phyloP scores from a whole-genome alignment of 495 filamentous ascomycete genomes.

The Aspergillus diversus region DNA sequence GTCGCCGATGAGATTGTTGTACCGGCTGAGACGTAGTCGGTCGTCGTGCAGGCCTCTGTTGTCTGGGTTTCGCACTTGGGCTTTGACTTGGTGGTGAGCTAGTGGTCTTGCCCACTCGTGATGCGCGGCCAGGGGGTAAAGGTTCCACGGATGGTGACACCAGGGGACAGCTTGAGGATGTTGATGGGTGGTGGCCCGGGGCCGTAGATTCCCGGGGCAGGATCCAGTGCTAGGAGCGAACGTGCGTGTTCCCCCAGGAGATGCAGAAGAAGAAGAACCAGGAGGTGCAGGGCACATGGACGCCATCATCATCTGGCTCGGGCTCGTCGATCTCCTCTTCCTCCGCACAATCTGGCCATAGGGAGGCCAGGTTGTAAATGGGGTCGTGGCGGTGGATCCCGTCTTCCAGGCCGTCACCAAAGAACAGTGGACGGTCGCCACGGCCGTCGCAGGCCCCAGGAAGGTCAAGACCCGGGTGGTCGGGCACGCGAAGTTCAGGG shows the following conservation, averaged over 20 bases:
- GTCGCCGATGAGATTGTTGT: background rate
- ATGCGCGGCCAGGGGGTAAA: background rate
- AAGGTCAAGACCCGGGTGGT: background rate
- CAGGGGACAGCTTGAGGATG: background rate
- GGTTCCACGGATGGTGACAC: background rate
- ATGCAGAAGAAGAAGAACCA: slow-evolving; percentile 2
- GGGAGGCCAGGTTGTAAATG: background rate
- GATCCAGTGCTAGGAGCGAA: background rate
- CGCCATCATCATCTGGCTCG: background rate
- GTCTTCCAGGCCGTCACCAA: background rate
- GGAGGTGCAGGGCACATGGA: background rate
- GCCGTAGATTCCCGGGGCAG: background rate
- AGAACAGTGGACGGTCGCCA: background rate
- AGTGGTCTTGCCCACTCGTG: background rate
- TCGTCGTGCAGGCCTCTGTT: background rate
- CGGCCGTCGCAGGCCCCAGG: background rate
- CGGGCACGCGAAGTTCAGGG: background rate
- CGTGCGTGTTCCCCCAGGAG: background rate
- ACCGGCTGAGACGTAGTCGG: background rate
- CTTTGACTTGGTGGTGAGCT: background rate
- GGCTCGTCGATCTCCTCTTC: background rate
- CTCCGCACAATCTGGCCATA: background rate
- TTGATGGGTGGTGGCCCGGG: background rate
- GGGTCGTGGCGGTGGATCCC: background rate
- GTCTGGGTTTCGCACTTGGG: background rate